phyloP scores from a whole-genome alignment of 2,329 filamentous ascomycete genomes.

The Cyphellophora attinorum region DNA sequence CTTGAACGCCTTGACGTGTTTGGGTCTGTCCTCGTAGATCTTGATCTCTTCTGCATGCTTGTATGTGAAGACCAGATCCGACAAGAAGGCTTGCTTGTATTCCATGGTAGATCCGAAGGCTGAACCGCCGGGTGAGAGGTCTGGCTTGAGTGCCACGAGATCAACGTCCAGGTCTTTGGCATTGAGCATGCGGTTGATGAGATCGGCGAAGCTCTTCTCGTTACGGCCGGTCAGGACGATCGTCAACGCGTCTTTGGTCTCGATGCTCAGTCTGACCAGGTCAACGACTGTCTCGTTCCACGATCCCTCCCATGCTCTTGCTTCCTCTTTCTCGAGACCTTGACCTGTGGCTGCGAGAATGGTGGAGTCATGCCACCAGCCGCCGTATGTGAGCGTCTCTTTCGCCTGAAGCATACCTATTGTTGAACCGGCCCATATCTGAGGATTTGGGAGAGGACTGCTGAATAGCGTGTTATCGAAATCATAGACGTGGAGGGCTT shows the following conservation, averaged over 20 bases:
- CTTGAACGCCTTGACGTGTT: slow-evolving; percentile 69
- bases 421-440: slow-evolving; percentile 72
- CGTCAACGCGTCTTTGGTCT: slow-evolving; percentile 74
- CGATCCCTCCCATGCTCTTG: slow-evolving; percentile 78
- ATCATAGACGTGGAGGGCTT: slow-evolving; percentile 83
- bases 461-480: slow-evolving; percentile 97
- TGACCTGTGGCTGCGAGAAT: slow-evolving; percentile 81
- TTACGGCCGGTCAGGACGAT: slow-evolving; percentile 81
- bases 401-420: slow-evolving; percentile 67
- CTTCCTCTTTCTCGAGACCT: slow-evolving; percentile 72
- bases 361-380: slow-evolving; percentile 92
- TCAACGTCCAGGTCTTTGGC: slow-evolving; percentile 79
- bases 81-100: slow-evolving; percentile 84
- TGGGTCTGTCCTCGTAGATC: slow-evolving; percentile 54
- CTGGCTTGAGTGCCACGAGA: slow-evolving; percentile 78
- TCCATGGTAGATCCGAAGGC: slow-evolving; percentile 73
- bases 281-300: slow-evolving; percentile 89
- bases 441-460: slow-evolving; percentile 78
- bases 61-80: slow-evolving; percentile 78
- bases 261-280: slow-evolving; percentile 68
- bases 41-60: slow-evolving; percentile 69
- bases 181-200: slow-evolving; percentile 70
- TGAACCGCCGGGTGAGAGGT: slow-evolving; percentile 69
- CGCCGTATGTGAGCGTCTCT: slow-evolving; percentile 69
- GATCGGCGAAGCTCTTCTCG: slow-evolving; percentile 64